These are phyloP conservation scores for Ceratocystis cubensis DNA, from an alignment of 2,329 filamentous ascomycete genomes.

Conservation along the genomic window DNA sequence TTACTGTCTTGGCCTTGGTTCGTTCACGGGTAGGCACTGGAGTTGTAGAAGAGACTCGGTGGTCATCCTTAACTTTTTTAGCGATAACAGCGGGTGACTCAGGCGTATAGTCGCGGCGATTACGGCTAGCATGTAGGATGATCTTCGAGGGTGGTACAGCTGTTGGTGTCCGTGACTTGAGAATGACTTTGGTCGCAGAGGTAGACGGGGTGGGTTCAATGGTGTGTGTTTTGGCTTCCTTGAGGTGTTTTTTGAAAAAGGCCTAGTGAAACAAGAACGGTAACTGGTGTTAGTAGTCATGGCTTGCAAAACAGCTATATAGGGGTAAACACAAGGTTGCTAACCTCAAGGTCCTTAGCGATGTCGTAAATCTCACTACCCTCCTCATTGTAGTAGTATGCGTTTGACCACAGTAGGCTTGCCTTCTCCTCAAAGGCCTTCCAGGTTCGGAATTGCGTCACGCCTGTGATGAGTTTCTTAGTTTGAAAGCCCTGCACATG, in stretches of 20 bases:
- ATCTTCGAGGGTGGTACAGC: conserved; percentile 36
- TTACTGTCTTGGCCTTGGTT: conserved; percentile 15
- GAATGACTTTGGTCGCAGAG: conserved; percentile 33
- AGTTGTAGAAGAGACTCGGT: background rate
- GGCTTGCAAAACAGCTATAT: background rate
- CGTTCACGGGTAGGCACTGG: conserved; percentile 14
- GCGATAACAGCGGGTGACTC: conserved; percentile 9
- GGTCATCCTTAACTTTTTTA: conserved; percentile 2
- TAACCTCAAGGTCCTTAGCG: conserved; percentile 67
- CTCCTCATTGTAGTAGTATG: conserved; percentile 82
- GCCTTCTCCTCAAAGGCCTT: conserved; percentile 66
- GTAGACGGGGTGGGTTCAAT: conserved; percentile 47
- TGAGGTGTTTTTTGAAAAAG: conserved; percentile 55
- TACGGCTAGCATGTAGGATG: conserved; percentile 52
- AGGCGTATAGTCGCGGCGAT: conserved; percentile 10
- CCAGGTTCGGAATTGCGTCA: conserved; percentile 69
- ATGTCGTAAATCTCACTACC: conserved; percentile 71
- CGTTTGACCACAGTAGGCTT: conserved; percentile 75
- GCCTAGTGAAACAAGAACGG: conserved; percentile 29
- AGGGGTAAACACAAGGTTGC: conserved; percentile 2
- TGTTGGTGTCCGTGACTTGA: conserved; percentile 18
- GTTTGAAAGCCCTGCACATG: conserved; percentile 61
- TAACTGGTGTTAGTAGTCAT: background rate
- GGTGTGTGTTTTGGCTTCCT: conserved; percentile 59
- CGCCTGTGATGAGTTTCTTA: conserved; percentile 48